A percentile compares a stretch with the other conserved stretches of the same genome.
Evolutionary conservation across 1,139 yeast species (phyloP).

Genomic region (Suhomyces kunorum): DNA sequence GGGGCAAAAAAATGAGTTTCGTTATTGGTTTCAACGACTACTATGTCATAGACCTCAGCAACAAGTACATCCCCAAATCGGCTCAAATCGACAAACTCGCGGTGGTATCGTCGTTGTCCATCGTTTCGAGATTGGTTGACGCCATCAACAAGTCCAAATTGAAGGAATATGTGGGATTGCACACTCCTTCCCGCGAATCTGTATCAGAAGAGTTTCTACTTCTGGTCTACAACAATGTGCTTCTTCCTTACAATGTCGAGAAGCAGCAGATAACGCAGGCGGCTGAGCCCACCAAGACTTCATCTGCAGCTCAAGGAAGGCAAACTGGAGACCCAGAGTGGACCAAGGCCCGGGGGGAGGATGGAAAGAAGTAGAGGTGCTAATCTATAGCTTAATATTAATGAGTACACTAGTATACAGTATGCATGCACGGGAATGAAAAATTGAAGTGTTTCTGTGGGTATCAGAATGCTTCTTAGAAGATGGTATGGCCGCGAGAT

Average conservation of each 20-base stretch:
- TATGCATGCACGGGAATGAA: background rate
- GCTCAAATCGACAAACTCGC: conserved; percentile 42
- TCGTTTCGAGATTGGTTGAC: conserved; percentile 2
- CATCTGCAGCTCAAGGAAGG: conserved; percentile 44
- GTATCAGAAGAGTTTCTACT: conserved; percentile 1
- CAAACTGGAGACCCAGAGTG: conserved; percentile 78
- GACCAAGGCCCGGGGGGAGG: conserved; percentile 77
- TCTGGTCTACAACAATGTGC: conserved; percentile 12
- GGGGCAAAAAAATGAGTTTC: conserved; percentile 95
- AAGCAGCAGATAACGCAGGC: background rate
- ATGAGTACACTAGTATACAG: conserved; percentile 3
- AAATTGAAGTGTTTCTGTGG: too few relatives aligned
- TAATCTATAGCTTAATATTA: conserved; percentile 1
- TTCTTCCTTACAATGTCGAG: conserved; percentile 6
- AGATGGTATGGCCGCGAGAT: too few relatives aligned
- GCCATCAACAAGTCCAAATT: conserved; percentile 8
- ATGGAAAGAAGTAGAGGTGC: conserved; percentile 37
- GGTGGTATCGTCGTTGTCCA: conserved; percentile 22
- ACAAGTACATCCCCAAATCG: conserved; percentile 61
- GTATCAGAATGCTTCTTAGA: too few relatives aligned
- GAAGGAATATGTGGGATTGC: background rate
- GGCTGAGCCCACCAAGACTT: conserved; percentile 5
- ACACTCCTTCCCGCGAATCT: background rate
- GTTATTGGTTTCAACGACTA: conserved; percentile 65
- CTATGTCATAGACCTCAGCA: conserved; percentile 69